A percentile compares a stretch with the other conserved stretches of the same genome.
Evolutionary conservation across 192 early-diverging fungal genomes (phyloP).

Genomic region (Haplosporangium gracile): DNA sequence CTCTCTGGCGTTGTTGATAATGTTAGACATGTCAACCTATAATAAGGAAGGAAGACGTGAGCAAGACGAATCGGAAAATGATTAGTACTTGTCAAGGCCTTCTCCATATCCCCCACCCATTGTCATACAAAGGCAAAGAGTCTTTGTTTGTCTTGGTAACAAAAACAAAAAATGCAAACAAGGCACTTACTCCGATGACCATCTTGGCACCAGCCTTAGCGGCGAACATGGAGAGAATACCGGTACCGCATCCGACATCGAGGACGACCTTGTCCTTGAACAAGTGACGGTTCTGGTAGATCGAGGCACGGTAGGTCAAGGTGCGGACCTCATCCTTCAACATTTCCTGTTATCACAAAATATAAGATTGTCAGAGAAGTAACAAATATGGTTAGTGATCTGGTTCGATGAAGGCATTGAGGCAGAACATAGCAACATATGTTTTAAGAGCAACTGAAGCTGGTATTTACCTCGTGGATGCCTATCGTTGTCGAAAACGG

Average conservation of each 20-base stretch:
- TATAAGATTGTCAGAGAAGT: background rate
- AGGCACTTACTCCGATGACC: constrained; percentile 59
- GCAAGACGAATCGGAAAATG: background rate
- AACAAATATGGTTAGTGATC: background rate
- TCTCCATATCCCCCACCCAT: background rate
- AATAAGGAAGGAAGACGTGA: constrained; percentile 43
- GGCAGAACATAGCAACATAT: background rate
- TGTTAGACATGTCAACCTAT: constrained; percentile 88
- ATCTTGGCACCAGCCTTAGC: constrained; percentile 87
- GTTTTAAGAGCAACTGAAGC: too few relatives aligned
- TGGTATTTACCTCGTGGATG: constrained; percentile 79
- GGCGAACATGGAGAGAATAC: constrained; percentile 94
- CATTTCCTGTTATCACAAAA: constrained; percentile 74
- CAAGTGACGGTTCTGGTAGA: constrained; percentile 86
- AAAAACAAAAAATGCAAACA: background rate
- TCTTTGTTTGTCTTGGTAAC: background rate
- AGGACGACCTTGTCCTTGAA: constrained; percentile 91
- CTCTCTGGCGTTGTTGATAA: constrained; percentile 84
- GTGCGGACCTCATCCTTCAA: constrained; percentile 87
- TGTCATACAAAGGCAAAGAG: background rate
- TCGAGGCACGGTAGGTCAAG: constrained; percentile 83
- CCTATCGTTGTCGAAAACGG: constrained; percentile 54
- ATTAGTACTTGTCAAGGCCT: background rate
- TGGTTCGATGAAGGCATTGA: too few relatives aligned
- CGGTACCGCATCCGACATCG: constrained; percentile 93